Percentiles rank a stretch among this genome's conserved stretches.
Conservation (phyloP, 805 yeast genomes). For the Saccharomycopsis sp. region DNA sequence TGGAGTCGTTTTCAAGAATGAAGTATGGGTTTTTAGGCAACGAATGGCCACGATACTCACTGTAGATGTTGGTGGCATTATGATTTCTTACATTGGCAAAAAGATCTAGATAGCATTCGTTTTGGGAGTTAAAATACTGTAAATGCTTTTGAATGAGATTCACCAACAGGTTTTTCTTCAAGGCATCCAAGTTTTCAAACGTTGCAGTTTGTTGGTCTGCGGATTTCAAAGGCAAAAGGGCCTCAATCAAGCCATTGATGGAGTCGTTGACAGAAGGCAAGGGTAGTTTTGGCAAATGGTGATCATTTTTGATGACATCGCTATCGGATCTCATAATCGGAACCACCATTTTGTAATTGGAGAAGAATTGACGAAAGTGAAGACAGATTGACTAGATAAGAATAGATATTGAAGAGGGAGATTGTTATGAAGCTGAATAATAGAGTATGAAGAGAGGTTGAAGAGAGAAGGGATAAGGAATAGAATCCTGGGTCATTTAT, state of each 20-base stretch:
- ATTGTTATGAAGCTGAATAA: no score
- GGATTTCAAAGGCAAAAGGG: constrained; percentile 54
- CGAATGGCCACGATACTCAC: constrained; percentile 57
- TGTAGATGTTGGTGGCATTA: constrained; percentile 50
- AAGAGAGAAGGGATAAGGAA: no score
- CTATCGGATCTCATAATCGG: neutral
- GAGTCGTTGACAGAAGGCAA: constrained; percentile 52
- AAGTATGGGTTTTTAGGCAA: constrained; percentile 75
- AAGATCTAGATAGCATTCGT: constrained; percentile 49
- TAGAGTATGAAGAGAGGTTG: no score
- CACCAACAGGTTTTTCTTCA: constrained; percentile 38
- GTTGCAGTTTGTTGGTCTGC: constrained; percentile 44
- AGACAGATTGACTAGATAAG: no score
- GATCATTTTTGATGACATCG: neutral
- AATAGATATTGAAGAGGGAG: no score
- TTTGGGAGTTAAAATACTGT: constrained; percentile 35
- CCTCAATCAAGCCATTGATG: constrained; percentile 43
- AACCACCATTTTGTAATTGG: neutral
- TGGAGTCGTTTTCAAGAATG: constrained; percentile 69
- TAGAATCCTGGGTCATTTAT: no score
- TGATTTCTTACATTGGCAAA: constrained; percentile 34
- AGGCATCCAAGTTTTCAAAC: constrained; percentile 37
- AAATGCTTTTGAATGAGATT: constrained; percentile 49
- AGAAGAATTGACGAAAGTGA: no score
- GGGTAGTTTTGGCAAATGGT: constrained; percentile 49